Evolutionary conservation across 2,329 filamentous ascomycete genomes (phyloP), one percentile per base, ranked within the genome.

Genomic region (Allantophomopsis cytisporea): DNA sequence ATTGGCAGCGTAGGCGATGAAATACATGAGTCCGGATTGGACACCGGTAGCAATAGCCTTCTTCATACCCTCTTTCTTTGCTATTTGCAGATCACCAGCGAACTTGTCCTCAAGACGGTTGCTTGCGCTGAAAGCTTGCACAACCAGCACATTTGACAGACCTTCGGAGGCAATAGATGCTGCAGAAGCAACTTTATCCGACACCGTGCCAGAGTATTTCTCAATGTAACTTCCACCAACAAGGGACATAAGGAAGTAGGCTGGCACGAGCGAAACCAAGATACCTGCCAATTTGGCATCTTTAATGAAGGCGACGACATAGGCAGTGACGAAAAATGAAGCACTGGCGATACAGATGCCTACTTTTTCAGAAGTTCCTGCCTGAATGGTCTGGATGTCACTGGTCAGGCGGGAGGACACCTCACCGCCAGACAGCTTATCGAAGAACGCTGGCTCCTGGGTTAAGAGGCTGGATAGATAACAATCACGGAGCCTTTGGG

Each of bases 371-470:
- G 73, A 77, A 31, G 78, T 76, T 3, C 76, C 76, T 10, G 78
- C 59, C 54, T 80, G 76, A 13, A 80, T 59, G 2, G 65, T 68
- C 51, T 80, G 80, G 43, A 73, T 71, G 2, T 73, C 75, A 2
- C 69, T 68, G 0, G 76, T 81, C 47, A 80, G 77, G 31, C 73
- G 76, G 14, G 63, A 63, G 0, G 74, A 73, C 0, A 71, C 69
- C 10, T 68, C 62, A 2, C 76, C 76, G 1, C 72, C 61, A 0
- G 73, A 68, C 63, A 78, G 72, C 12, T 72, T 73, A 54, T 84
- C 80, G 35, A 83, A 73, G 31, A 79, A 74, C 43, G 78, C 71
- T 35, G 83, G 70, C 37, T 76, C 73, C 54, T 83, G 77, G 2
- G 64, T 60, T 37, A 87, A 75, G 4, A 83, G 66, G 31, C 66